Percentiles rank a stretch among this genome's conserved stretches.
Evolutionary conservation across 208 protist species (phyloP).

Genomic region (Angomonas ambiguus): DNA sequence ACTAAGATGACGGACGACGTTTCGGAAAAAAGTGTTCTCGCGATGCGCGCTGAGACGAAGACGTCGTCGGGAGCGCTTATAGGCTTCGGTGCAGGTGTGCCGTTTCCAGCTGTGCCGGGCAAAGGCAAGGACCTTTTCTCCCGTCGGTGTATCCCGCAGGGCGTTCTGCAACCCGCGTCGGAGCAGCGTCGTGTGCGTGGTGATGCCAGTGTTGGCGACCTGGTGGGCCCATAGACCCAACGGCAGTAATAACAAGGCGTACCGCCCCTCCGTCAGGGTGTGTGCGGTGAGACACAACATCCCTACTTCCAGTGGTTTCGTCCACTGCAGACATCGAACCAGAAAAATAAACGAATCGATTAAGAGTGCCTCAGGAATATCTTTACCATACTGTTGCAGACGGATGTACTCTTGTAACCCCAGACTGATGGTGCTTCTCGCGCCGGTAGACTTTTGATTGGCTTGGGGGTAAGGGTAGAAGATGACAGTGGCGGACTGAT

Average conservation of each 20-base stretch:
- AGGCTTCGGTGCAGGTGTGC: conserved; percentile 37
- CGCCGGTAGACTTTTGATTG: background rate
- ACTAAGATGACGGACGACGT: conserved; percentile 1
- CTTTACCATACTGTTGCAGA: conserved; percentile 37
- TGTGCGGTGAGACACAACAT: conserved; percentile 39
- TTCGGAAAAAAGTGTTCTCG: conserved; percentile 2
- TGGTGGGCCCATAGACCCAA: conserved; percentile 37
- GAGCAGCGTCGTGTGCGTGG: conserved; percentile 3
- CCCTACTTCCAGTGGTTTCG: conserved; percentile 23
- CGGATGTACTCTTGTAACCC: conserved; percentile 4
- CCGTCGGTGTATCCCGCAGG: conserved; percentile 35
- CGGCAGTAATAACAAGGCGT: conserved; percentile 48
- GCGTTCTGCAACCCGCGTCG: background rate
- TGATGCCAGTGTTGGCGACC: conserved; percentile 14
- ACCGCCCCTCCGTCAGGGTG: conserved; percentile 45
- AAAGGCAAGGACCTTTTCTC: conserved; percentile 27
- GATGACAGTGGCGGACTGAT: background rate
- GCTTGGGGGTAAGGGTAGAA: background rate
- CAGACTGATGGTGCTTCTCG: background rate
- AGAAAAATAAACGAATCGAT: conserved; percentile 46
- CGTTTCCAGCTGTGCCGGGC: conserved; percentile 38
- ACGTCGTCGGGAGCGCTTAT: conserved; percentile 14
- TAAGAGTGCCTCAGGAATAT: conserved; percentile 40
- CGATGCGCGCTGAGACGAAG: background rate
- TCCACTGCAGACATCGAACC: conserved; percentile 32